Evolutionary conservation across 192 early-diverging fungal genomes (phyloP).

Genomic region (Cetraspora pellucida): DNA sequence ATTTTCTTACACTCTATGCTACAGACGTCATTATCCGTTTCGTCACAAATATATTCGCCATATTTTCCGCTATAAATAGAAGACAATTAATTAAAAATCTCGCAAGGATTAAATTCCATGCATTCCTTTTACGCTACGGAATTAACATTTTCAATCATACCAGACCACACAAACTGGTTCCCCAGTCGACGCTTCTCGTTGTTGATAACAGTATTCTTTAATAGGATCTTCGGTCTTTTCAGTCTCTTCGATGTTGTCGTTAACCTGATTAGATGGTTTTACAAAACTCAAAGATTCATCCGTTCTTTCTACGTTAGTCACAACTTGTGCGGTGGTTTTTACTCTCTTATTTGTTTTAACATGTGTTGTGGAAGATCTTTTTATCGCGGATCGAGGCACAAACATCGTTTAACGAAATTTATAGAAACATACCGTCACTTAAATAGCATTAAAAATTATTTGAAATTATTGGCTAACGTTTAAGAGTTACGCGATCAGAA

Average conservation of each 20-base stretch:
- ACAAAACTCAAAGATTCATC: no score
- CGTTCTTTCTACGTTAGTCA: no score
- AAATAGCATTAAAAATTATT: no score
- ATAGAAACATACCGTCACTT: no score
- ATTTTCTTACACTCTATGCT: slow-evolving; percentile 26
- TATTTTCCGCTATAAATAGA: slow-evolving; percentile 20
- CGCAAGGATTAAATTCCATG: background rate
- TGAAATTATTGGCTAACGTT: no score
- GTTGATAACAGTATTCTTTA: slow-evolving; percentile 8
- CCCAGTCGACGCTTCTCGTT: background rate
- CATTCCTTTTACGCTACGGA: background rate
- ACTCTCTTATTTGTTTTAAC: no score
- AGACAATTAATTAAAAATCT: background rate
- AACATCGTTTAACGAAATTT: no score
- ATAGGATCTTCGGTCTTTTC: background rate
- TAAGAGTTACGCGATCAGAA: no score
- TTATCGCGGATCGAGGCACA: no score
- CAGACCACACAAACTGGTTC: slow-evolving; percentile 11
- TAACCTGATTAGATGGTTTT: no score
- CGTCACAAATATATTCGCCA: slow-evolving; percentile 27
- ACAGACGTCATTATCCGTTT: slow-evolving; percentile 26
- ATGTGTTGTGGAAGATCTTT: no score
- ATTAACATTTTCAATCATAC: background rate
- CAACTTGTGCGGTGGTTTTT: no score
- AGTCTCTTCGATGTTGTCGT: background rate